phyloP scores from a whole-genome alignment of 768 basidiomycete species.

The Rubroboletus satanas region DNA sequence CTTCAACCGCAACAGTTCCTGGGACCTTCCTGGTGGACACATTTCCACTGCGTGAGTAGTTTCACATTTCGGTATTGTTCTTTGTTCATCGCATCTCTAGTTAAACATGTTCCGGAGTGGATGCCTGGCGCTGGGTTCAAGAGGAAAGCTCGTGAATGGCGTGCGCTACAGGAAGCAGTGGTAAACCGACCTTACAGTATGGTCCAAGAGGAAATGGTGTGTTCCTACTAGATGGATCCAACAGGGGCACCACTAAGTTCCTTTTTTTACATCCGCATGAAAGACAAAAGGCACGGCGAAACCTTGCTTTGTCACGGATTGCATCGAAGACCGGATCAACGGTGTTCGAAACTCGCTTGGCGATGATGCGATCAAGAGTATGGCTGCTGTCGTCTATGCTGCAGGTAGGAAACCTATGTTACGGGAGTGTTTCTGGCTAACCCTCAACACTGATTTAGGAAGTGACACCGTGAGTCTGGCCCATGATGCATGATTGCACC shows the following conservation, averaged over 20 bases:
- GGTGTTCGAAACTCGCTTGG: not conserved
- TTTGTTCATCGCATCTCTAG: not conserved
- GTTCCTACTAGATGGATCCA: not conserved
- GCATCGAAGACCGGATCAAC: slow-evolving; percentile 1
- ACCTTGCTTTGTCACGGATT: slow-evolving; percentile 3
- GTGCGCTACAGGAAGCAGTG: slow-evolving; percentile 1
- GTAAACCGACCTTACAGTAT: slow-evolving; percentile 1
- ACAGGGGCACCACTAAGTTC: not conserved
- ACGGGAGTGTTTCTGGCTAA: not conserved
- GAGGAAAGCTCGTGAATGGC: slow-evolving; percentile 5
- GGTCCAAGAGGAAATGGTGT: slow-evolving; percentile 2
- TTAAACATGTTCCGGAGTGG: slow-evolving; percentile 3
- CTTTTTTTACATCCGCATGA: not conserved
- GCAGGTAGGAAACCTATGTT: not conserved
- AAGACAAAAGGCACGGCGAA: not conserved
- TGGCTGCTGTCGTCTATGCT: slow-evolving; percentile 4
- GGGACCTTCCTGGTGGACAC: slow-evolving; percentile 4
- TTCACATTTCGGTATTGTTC: too few relatives aligned
- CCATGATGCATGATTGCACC: too few relatives aligned
- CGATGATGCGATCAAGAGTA: slow-evolving; percentile 2
- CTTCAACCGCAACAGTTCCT: slow-evolving; percentile 1
- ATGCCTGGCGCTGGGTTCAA: slow-evolving; percentile 2
- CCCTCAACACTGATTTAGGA: not conserved
- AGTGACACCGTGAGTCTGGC: slow-evolving; percentile 3
- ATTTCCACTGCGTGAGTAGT: not conserved